phyloP scores from a whole-genome alignment of 768 basidiomycete species.

The Ramaria rubella region DNA sequence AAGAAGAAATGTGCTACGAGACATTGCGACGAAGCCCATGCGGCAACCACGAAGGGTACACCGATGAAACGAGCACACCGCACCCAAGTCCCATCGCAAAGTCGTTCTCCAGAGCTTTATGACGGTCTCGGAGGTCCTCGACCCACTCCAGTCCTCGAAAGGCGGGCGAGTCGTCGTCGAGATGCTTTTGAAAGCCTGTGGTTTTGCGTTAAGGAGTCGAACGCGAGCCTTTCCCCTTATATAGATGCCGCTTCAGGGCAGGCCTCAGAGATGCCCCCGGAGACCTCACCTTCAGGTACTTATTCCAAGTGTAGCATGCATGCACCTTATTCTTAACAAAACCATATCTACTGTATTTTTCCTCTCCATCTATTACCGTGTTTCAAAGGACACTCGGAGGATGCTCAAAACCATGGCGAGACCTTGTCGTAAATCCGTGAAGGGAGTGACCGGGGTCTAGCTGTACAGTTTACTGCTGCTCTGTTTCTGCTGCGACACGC shows the following conservation, averaged over 20 bases:
- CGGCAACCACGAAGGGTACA: constrained; percentile 57
- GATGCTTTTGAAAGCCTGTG: constrained; percentile 79
- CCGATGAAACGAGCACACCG: constrained; percentile 47
- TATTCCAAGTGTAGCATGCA: neutral
- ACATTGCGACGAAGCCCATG: constrained; percentile 80
- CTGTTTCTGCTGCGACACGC: neutral
- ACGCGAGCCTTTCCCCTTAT: constrained; percentile 14
- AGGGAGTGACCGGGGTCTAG: constrained; percentile 7
- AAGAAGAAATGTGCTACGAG: constrained; percentile 64
- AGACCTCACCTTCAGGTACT: neutral
- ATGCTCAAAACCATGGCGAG: no score
- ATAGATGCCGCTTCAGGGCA: constrained; percentile 16
- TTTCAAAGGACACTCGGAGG: no score
- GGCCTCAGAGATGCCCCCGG: neutral
- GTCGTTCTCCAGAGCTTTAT: constrained; percentile 64
- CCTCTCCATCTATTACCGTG: no score
- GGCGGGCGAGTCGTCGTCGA: constrained; percentile 77
- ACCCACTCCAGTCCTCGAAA: constrained; percentile 47
- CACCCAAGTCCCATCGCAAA: constrained; percentile 83
- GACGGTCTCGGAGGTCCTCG: constrained; percentile 88
- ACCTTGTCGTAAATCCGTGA: no score
- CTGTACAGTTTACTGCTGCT: constrained; percentile 15
- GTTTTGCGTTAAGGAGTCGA: constrained; percentile 41
- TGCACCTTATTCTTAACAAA: neutral
- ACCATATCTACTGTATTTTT: no score